phyloP scores from a whole-genome alignment of 192 early-diverging fungal species.

The Paraglomus brasilianum region DNA sequence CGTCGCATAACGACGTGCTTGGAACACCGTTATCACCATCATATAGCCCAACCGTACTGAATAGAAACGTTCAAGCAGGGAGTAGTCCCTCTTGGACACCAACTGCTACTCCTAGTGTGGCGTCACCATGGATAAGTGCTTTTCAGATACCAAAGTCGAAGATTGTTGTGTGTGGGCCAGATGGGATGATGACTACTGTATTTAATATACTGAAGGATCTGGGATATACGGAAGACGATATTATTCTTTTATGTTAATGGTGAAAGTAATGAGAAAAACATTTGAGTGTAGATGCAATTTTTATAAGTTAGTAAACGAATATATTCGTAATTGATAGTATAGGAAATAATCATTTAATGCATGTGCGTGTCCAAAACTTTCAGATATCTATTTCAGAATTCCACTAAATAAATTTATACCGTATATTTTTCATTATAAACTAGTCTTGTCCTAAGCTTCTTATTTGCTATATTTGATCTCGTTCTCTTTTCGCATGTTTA shows the following conservation, averaged over 20 bases:
- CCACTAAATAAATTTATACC: too few relatives aligned
- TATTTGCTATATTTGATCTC: too few relatives aligned
- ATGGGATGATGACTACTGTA: not conserved
- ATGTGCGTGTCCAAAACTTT: too few relatives aligned
- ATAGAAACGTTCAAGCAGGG: not conserved
- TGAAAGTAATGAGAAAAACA: too few relatives aligned
- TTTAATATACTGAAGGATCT: not conserved
- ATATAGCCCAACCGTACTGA: not conserved
- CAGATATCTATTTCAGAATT: too few relatives aligned
- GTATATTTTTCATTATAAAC: too few relatives aligned
- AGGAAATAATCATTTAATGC: too few relatives aligned
- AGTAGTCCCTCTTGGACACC: not conserved
- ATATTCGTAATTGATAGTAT: too few relatives aligned
- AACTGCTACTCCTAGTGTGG: not conserved
- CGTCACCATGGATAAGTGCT: not conserved
- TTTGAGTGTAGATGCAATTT: too few relatives aligned
- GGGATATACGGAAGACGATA: not conserved
- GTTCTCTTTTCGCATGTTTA: too few relatives aligned
- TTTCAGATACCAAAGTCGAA: not conserved
- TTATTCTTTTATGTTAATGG: not conserved
- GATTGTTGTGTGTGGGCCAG: constrained; percentile 18
- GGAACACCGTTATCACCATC: not conserved
- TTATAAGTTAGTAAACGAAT: too few relatives aligned
- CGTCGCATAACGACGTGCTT: not conserved
- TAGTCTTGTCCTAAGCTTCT: too few relatives aligned